Evolutionary conservation across 225 moss, liverwort and hornwort species (phyloP).

Genomic region (Physcomitrium patens): DNA sequence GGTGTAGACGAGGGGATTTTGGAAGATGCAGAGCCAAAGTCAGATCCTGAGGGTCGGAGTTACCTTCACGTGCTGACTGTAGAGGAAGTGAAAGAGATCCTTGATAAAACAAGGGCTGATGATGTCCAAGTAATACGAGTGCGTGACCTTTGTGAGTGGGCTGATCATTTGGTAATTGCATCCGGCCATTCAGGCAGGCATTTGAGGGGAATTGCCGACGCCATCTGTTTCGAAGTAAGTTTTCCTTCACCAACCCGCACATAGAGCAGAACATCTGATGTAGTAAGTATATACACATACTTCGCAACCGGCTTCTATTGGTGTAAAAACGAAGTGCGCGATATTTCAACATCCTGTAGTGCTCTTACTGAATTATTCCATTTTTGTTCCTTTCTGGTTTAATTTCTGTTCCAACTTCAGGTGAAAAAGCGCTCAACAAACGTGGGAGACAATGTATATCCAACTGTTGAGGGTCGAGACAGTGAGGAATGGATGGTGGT

Average conservation of each 20-base stretch:
- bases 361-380: background rate
- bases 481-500: slow-evolving; percentile 65
- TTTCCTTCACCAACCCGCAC: background rate
- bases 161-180: slow-evolving; percentile 74
- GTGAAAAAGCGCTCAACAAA: slow-evolving; percentile 68
- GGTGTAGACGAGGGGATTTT: slow-evolving; percentile 38
- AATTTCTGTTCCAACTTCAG: slow-evolving; percentile 26
- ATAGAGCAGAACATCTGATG: background rate
- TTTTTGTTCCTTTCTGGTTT: background rate
- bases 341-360: background rate
- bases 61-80: slow-evolving; percentile 75
- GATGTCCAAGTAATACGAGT: slow-evolving; percentile 74
- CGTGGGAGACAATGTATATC: slow-evolving; percentile 76
- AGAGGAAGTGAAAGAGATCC: slow-evolving; percentile 61
- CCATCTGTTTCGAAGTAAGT: slow-evolving; percentile 79
- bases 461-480: slow-evolving; percentile 71
- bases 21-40: slow-evolving; percentile 38
- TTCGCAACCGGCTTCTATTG: background rate
- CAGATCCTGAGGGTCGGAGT: slow-evolving; percentile 45
- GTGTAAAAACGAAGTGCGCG: background rate
- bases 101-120: slow-evolving; percentile 82
- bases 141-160: slow-evolving; percentile 80
- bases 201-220: slow-evolving; percentile 82
- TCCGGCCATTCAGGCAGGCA: slow-evolving; percentile 82
- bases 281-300: background rate